These are phyloP conservation scores for Penicillium longicatenatum DNA, from an alignment of 495 filamentous ascomycete species.

Conservation along the genomic window DNA sequence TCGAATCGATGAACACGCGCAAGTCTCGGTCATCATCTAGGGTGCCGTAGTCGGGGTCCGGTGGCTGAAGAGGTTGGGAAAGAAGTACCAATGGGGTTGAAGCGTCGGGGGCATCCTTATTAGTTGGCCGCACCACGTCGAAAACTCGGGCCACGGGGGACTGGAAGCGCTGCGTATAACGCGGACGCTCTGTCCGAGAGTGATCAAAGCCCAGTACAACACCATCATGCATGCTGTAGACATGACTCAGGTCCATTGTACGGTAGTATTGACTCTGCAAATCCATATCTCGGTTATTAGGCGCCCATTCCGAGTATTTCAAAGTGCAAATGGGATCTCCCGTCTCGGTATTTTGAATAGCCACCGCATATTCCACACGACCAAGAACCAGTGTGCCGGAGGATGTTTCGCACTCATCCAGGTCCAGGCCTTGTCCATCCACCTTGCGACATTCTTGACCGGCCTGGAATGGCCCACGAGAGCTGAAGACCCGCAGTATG, in stretches of 20 bases:
- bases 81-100: conserved; percentile 70
- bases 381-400: conserved; percentile 76
- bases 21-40: conserved; percentile 59
- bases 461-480: conserved; percentile 52
- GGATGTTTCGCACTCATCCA: conserved; percentile 71
- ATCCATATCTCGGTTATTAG: conserved; percentile 89
- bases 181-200: conserved; percentile 52
- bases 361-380: conserved; percentile 83
- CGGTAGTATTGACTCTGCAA: conserved; percentile 76
- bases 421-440: conserved; percentile 62
- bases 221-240: conserved; percentile 88
- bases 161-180: conserved; percentile 68
- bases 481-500: conserved; percentile 66
- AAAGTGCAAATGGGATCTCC: conserved; percentile 82
- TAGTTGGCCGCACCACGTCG: conserved; percentile 76
- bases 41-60: conserved; percentile 55
- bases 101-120: conserved; percentile 56
- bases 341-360: conserved; percentile 74
- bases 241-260: conserved; percentile 85
- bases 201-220: conserved; percentile 79
- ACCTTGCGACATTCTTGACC: conserved; percentile 54
- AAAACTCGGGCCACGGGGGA: conserved; percentile 90
- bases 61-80: conserved; percentile 78
- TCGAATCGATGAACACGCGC: conserved; percentile 85
- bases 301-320: conserved; percentile 92